phyloP scores from a whole-genome alignment of 2,329 filamentous ascomycete species.

The Cladosporium phlei region DNA sequence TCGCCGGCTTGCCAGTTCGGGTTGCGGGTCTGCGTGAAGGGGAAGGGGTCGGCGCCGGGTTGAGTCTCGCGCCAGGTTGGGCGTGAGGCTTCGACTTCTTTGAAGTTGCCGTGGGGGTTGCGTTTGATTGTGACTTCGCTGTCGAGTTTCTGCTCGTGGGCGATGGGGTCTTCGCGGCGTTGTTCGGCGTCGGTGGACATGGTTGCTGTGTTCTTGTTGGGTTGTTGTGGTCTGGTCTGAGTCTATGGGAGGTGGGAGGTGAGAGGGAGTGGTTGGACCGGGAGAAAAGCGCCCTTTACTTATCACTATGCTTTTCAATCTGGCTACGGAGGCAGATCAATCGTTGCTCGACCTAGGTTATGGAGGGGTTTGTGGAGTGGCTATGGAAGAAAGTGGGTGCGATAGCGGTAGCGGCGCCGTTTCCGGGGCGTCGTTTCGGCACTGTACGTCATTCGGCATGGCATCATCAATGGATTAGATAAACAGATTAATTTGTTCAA shows the following conservation, averaged over 20 bases:
- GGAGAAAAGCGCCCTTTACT: too few species aligned
- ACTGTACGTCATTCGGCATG: too few species aligned
- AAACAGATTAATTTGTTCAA: too few species aligned
- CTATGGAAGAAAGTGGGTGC: too few species aligned
- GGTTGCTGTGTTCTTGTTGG: constrained; percentile 1
- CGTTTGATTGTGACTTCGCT: constrained; percentile 47
- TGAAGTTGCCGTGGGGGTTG: constrained; percentile 72
- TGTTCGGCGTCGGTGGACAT: constrained; percentile 30
- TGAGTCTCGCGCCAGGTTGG: constrained; percentile 52
- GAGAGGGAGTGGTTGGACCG: background rate
- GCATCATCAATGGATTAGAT: too few species aligned
- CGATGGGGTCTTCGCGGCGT: constrained; percentile 19
- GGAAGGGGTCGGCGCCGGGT: constrained; percentile 43
- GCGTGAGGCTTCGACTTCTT: constrained; percentile 62
- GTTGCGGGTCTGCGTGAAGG: constrained; percentile 58
- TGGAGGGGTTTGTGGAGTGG: too few species aligned
- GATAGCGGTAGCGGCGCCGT: too few species aligned
- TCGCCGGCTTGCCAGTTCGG: constrained; percentile 62
- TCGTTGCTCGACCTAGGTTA: too few species aligned
- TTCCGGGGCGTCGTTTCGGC: too few species aligned
- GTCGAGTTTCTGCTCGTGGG: constrained; percentile 38
- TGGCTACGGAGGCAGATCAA: too few species aligned
- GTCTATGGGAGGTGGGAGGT: background rate
- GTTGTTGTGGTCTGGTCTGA: background rate
- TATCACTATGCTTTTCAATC: too few species aligned